Evolutionary conservation across 257 asterid species (phyloP), one percentile per base, ranked within the genome.

Genomic region (Lavandula angustifolia): DNA sequence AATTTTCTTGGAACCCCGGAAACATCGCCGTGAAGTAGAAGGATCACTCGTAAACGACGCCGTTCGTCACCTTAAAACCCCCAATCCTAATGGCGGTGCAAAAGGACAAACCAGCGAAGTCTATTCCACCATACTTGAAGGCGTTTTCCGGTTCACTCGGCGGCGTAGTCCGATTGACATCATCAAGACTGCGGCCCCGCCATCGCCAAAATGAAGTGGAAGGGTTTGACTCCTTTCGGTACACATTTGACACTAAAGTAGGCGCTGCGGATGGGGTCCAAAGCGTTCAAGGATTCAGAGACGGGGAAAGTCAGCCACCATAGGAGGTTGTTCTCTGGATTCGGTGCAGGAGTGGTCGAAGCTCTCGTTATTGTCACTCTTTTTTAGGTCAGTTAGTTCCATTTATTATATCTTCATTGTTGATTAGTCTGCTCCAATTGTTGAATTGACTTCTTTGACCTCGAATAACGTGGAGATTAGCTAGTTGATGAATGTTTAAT

Each of bases 301-400:
- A 89, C 99, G 0, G 99, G 99, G 68, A 66, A 82, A 1, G 68
- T 92, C 58, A 92, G 97, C 64, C 84, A 89, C 46, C 79, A 76
- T 4, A 97, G 86, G 11, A 72, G 99, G 72, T n/a, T 92, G 68
- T 35, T 87, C 32, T 73, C 99, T 40, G 99, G 99, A 37, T 89
- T 92, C 51, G 98, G 99, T 14, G 99, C 99, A 4, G 99, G 99
- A 18, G 97, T 89, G 68, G 87, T 92, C 40, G 99, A 92, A 78
- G 99, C 99, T 60, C 95, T 92, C 31, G 85, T 81, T 70, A 82
- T 92, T 40, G 99, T 92, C 54, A 92, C 99, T 16, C 99, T 97
- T 1, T 92, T 92, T 75, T 97, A 92, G 99, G 99, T 92, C 38
- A 42, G 83, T 56, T 6, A 54, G 9, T 9, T 43, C 22, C 13